Evolutionary conservation across 2,329 filamentous ascomycete genomes (phyloP), one percentile per base, ranked within the genome.

Genomic region (Venturia nashicola): DNA sequence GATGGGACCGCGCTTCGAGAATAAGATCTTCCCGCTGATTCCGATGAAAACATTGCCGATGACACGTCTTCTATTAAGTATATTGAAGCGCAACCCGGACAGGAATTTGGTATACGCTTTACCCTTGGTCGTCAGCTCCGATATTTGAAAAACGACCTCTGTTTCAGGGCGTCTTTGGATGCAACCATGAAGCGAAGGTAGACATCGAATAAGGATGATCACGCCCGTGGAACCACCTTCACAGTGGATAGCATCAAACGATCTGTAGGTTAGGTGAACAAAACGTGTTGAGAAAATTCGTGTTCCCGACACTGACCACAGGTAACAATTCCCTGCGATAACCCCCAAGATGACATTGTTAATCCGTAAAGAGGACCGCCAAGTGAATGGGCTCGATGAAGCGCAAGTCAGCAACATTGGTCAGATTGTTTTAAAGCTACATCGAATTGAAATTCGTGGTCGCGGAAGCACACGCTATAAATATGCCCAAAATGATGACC

Each of bases 21-120:
- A 20, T 65, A 65, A 8, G 57, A 61, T 34, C n/a, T 23, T 23
- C 59, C 63, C 9, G 42, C 23, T 18, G 42, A 40, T n/a, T 18
- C 16, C 18, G 27, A 39, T 23, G 51, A 40, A 12, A 5, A 14
- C 40, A 14, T 8, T 14, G 18, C 62, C 7, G 14, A 11, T 44
- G 8, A 27, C 12, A 9, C 60, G 1, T 65, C 65, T 0, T 61
- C 69, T 2, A 70, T 68, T 0, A 75, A 71, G 32, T 75, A 74
- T 57, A 67, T 76, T 18, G 71, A 75, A 59, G 69, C 70, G 0
- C 62, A 46, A 3, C 70, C 71, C 1, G 71, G 67, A 7, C 67
- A 68, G 0, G 61, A 69, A 2, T 73, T 76, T 55, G 62, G 46
- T 2, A 62, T 72, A 5, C 48, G 42, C 8, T 64, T 66, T 9